Conservation (phyloP, 371 early-diverging fungal species). For the Actinomortierella wolfii region DNA sequence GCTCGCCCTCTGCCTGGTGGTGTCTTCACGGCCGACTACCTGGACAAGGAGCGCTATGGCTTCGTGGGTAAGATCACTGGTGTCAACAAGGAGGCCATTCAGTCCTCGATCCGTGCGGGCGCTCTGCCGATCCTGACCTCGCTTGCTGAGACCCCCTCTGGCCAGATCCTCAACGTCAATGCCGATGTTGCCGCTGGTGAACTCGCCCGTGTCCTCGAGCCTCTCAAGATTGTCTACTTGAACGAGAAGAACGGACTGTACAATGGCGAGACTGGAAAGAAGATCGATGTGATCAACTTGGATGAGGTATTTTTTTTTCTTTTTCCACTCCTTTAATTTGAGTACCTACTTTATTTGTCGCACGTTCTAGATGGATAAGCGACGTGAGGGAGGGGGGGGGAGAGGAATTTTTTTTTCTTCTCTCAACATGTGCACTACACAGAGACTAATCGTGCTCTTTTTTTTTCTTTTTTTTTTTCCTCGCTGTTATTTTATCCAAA, state of each 20-base stretch:
- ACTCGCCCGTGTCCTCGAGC: slow-evolving; percentile 93
- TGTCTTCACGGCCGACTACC: slow-evolving; percentile 93
- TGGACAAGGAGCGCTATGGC: slow-evolving; percentile 91
- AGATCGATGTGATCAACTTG: slow-evolving; percentile 92
- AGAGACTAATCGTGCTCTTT: not conserved
- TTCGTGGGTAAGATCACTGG: slow-evolving; percentile 89
- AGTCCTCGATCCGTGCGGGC: slow-evolving; percentile 89
- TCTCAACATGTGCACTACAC: not conserved
- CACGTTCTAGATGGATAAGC: too few species aligned
- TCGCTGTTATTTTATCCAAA: not conserved
- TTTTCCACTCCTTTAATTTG: slow-evolving; percentile 1
- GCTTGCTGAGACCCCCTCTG: slow-evolving; percentile 93
- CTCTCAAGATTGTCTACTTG: slow-evolving; percentile 94
- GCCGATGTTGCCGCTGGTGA: slow-evolving; percentile 98
- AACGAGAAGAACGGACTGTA: slow-evolving; percentile 96
- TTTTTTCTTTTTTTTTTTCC: not conserved
- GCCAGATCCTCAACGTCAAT: slow-evolving; percentile 97
- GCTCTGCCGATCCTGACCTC: slow-evolving; percentile 94
- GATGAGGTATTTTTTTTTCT: slow-evolving; percentile 75
- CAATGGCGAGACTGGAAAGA: slow-evolving; percentile 90
- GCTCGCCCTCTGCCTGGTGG: slow-evolving; percentile 94
- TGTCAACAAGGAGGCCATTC: slow-evolving; percentile 91
- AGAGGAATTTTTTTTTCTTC: not conserved
- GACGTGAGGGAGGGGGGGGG: too few species aligned
- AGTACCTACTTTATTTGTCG: too few species aligned